These are phyloP conservation scores for Skeletonema tropicum DNA, from an alignment of 108 stramenopile species.

Conservation along the genomic window DNA sequence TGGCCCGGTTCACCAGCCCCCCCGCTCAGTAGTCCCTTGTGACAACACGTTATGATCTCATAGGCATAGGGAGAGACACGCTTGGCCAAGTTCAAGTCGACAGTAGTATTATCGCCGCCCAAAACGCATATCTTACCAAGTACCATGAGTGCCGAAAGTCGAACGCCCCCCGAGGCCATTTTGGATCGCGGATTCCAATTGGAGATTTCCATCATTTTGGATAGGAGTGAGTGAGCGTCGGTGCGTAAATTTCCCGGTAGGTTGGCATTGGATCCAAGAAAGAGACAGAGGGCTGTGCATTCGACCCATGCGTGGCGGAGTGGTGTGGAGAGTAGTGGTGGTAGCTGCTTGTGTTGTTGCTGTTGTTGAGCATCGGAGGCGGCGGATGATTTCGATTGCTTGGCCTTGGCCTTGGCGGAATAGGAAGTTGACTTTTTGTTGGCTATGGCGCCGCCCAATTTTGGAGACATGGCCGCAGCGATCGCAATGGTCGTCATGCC, in stretches of 20 bases:
- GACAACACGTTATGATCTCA: constrained; percentile 71
- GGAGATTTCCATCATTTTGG: constrained; percentile 76
- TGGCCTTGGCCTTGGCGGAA: neutral
- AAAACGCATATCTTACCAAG: constrained; percentile 57
- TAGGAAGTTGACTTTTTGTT: neutral
- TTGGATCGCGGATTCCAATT: constrained; percentile 72
- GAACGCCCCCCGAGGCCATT: constrained; percentile 74
- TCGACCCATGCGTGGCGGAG: constrained; percentile 79
- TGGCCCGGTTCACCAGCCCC: constrained; percentile 72
- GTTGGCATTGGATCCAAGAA: constrained; percentile 62
- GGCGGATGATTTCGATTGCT: constrained; percentile 12
- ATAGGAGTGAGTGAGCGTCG: constrained; percentile 62
- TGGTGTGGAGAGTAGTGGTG: constrained; percentile 77
- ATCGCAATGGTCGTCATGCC: neutral
- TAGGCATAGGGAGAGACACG: constrained; percentile 70
- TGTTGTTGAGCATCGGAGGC: no score
- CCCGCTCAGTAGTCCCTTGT: constrained; percentile 62
- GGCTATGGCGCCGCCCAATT: neutral
- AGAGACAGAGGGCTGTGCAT: constrained; percentile 77
- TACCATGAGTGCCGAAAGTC: constrained; percentile 76
- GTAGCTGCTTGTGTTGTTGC: constrained; percentile 52
- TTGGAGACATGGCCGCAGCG: neutral
- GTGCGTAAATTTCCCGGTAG: constrained; percentile 71
- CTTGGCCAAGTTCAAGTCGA: constrained; percentile 28
- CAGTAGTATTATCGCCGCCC: constrained; percentile 20